Evolutionary conservation across 257 asterid species (phyloP).

Genomic region (Solanum sejunctum): DNA sequence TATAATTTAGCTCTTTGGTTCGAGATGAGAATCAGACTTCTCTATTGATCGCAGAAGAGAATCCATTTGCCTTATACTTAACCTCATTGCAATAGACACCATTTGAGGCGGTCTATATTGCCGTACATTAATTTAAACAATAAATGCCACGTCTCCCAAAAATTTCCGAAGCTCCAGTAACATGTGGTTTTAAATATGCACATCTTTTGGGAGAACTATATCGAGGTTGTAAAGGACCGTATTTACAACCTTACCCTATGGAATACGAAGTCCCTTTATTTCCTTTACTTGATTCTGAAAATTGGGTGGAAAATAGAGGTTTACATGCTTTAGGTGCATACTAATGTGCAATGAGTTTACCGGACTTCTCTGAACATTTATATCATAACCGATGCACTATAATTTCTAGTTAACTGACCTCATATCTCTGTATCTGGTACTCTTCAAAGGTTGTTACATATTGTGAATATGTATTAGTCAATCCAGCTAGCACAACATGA

Average conservation of each 20-base stretch:
- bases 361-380: background rate
- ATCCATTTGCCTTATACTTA: background rate
- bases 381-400: background rate
- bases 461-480: slow-evolving; percentile 91
- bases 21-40: background rate
- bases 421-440: slow-evolving; percentile 91
- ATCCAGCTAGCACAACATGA: slow-evolving; percentile 89
- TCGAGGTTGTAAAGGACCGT: background rate
- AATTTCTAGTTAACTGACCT: slow-evolving; percentile 37
- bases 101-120: background rate
- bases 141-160: background rate
- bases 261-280: background rate
- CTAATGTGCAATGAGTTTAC: background rate
- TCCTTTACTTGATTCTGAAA: background rate
- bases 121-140: background rate
- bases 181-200: background rate
- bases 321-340: background rate
- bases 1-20: background rate
- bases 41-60: background rate
- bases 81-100: background rate
- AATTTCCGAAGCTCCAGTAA: background rate
- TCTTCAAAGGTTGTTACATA: slow-evolving; percentile 88
- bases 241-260: background rate
- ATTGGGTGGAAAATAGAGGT: background rate
- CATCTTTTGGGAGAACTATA: background rate